phyloP scores from a whole-genome alignment of 2,329 filamentous ascomycete species.

The Trichoderma aggressivum region DNA sequence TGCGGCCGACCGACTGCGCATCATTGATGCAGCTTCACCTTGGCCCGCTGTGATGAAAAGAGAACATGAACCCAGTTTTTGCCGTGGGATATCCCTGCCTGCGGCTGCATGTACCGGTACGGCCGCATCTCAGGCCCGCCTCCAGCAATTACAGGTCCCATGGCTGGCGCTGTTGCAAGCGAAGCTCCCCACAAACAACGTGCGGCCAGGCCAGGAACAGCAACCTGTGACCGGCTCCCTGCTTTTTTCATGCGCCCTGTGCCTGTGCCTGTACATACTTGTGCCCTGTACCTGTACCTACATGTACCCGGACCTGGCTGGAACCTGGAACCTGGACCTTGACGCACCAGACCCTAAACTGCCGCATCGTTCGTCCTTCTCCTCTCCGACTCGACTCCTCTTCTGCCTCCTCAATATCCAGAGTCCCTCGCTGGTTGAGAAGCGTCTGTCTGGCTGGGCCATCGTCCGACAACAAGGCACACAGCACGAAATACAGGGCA shows the following conservation, averaged over 20 bases:
- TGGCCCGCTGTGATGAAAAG: not conserved
- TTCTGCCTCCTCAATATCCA: not conserved
- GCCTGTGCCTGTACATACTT: not conserved
- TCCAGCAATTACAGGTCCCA: not conserved
- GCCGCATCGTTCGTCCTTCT: not conserved
- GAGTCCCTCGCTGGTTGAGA: slow-evolving; percentile 8
- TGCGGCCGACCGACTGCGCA: not conserved
- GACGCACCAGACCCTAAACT: not conserved
- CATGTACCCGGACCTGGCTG: not conserved
- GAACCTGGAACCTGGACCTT: not conserved
- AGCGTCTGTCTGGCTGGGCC: slow-evolving; percentile 2
- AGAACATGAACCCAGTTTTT: not conserved
- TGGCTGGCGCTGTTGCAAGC: not conserved
- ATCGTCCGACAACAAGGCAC: not conserved
- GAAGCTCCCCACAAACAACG: not conserved
- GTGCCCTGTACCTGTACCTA: not conserved
- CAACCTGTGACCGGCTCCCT: not conserved
- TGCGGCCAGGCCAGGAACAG: not conserved
- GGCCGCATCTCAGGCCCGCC: not conserved
- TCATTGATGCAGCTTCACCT: not conserved
- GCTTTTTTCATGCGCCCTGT: not conserved
- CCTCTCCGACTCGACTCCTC: not conserved
- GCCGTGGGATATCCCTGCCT: not conserved
- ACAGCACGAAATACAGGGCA: not conserved
- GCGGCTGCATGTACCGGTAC: not conserved